phyloP scores from a whole-genome alignment of 139 green algal genomes.

The Picochlorum sp. region DNA sequence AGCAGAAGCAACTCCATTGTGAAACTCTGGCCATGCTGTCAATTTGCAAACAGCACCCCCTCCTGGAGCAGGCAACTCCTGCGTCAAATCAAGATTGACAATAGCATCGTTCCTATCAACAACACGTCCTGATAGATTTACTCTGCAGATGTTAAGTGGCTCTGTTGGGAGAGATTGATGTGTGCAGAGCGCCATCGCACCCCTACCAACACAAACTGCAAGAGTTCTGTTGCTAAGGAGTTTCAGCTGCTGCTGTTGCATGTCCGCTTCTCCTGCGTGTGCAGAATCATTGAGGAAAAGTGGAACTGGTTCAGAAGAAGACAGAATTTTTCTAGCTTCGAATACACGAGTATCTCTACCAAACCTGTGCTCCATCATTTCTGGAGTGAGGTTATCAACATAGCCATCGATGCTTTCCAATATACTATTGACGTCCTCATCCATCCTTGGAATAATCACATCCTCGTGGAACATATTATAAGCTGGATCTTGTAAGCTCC shows the following conservation, averaged over 20 bases:
- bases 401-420: background rate
- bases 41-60: slow-evolving; percentile 54
- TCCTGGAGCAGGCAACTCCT: slow-evolving; percentile 35
- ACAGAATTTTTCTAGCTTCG: background rate
- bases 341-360: slow-evolving; percentile 4
- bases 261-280: background rate
- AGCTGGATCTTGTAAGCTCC: too few species aligned
- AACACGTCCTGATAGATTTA: slow-evolving; percentile 66
- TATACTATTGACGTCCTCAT: background rate
- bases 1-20: slow-evolving; percentile 84
- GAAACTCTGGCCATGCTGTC: slow-evolving; percentile 92
- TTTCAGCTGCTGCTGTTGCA: background rate
- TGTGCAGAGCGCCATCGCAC: slow-evolving; percentile 29
- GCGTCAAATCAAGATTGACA: slow-evolving; percentile 66
- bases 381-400: background rate
- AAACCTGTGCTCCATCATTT: background rate
- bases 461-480: too few species aligned
- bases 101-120: slow-evolving; percentile 51
- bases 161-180: slow-evolving; percentile 62
- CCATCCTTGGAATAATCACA: background rate
- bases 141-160: slow-evolving; percentile 53
- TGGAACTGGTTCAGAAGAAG: background rate
- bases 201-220: slow-evolving; percentile 14
- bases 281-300: background rate
- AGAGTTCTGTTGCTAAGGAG: background rate